Evolutionary conservation across 306 rosid species (phyloP).

Genomic region (Vigna hirtella): DNA sequence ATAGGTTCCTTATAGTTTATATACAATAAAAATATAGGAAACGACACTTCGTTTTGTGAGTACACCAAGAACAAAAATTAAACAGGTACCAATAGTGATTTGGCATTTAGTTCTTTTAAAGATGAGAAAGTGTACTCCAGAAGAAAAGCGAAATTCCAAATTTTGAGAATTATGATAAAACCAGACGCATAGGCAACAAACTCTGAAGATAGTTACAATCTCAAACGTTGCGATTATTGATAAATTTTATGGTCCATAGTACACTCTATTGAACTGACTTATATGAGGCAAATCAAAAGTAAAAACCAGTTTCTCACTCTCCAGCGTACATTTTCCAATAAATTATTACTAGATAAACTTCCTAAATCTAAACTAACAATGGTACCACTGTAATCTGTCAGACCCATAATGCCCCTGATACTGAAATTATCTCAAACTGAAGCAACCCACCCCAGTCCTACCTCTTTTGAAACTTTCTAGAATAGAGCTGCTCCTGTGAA

Average conservation of each 20-base stretch:
- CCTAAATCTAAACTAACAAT: neutral
- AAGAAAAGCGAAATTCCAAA: neutral
- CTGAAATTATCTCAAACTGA: neutral
- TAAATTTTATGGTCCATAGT: neutral
- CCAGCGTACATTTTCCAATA: neutral
- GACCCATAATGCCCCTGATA: neutral
- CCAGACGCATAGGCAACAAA: neutral
- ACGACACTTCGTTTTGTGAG: neutral
- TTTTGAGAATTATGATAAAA: neutral
- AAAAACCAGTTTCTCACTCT: slow-evolving; percentile 1
- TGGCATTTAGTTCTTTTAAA: neutral
- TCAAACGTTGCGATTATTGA: neutral
- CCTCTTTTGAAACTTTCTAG: neutral
- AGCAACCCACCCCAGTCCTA: slow-evolving; percentile 5
- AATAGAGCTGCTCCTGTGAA: no score
- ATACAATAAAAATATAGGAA: neutral
- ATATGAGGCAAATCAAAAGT: neutral
- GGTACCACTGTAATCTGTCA: neutral
- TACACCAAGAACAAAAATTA: neutral
- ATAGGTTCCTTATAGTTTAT: neutral
- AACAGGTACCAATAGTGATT: neutral
- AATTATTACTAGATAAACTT: neutral
- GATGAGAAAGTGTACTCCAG: neutral
- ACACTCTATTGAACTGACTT: neutral
- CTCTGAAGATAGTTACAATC: neutral